Conservation (phyloP, 345 rosid genomes). For the Eucalyptus camaldulensis region DNA sequence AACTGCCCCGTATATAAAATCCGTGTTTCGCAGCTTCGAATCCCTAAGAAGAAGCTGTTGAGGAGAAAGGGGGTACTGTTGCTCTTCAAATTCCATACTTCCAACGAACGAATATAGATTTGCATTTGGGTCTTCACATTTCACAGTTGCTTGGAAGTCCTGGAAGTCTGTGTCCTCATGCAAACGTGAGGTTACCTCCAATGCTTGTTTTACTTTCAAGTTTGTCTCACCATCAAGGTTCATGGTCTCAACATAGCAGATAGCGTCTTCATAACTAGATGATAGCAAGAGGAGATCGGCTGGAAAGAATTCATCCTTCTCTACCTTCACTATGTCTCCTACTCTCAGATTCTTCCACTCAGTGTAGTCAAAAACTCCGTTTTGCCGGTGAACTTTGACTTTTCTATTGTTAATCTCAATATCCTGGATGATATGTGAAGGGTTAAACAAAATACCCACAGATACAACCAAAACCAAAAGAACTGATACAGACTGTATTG, state of each 20-base stretch:
- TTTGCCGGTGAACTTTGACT: slow-evolving; percentile 46
- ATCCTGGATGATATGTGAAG: slow-evolving; percentile 31
- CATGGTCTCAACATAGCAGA: slow-evolving; percentile 94
- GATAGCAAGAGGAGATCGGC: slow-evolving; percentile 76
- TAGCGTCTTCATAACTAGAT: slow-evolving; percentile 70
- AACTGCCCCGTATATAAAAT: slow-evolving; percentile 64
- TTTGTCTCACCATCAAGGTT: slow-evolving; percentile 96
- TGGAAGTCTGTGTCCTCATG: slow-evolving; percentile 44
- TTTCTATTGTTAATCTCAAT: slow-evolving; percentile 70
- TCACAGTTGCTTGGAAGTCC: slow-evolving; percentile 51
- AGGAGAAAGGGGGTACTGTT: slow-evolving; percentile 52
- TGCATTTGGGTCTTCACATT: slow-evolving; percentile 93
- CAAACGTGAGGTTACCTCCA: slow-evolving; percentile 54
- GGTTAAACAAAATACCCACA: neutral
- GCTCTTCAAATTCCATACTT: slow-evolving; percentile 46
- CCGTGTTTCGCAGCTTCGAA: slow-evolving; percentile 81
- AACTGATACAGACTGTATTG: neutral
- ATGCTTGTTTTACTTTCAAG: slow-evolving; percentile 72
- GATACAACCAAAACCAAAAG: neutral
- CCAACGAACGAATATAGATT: slow-evolving; percentile 79
- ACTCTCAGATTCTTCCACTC: slow-evolving; percentile 72
- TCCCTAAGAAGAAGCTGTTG: slow-evolving; percentile 87
- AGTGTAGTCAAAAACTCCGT: slow-evolving; percentile 32
- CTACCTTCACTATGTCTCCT: slow-evolving; percentile 80
- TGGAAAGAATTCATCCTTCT: slow-evolving; percentile 78